Percentiles rank a stretch among this genome's conserved stretches.
phyloP scores from a whole-genome alignment of 1,284 basidiomycete species.

The Naganishia sp. region DNA sequence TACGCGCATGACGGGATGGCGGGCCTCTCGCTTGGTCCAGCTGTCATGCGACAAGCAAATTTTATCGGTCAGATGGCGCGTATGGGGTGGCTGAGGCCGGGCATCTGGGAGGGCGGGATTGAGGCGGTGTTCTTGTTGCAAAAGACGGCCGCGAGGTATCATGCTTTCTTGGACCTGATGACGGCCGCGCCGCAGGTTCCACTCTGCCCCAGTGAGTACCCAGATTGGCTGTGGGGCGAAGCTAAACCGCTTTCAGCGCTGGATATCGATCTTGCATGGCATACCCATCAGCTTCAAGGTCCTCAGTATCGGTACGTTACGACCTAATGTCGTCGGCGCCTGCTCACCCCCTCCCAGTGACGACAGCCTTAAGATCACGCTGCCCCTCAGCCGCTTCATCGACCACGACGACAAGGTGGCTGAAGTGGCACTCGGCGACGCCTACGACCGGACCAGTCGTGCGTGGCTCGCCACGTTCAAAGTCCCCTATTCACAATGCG shows the following conservation, averaged over 20 bases:
- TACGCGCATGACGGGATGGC: slow-evolving; percentile 37
- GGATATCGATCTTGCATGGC: slow-evolving; percentile 53
- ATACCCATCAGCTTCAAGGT: slow-evolving; percentile 49
- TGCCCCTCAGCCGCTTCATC: slow-evolving; percentile 29
- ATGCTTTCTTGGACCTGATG: slow-evolving; percentile 48
- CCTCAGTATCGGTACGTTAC: not conserved
- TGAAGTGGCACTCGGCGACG: slow-evolving; percentile 28
- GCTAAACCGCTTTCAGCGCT: slow-evolving; percentile 27
- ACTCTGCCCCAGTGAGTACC: slow-evolving; percentile 25
- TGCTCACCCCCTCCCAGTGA: not conserved
- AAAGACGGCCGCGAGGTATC: slow-evolving; percentile 45
- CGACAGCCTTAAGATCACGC: not conserved
- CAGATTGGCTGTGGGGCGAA: not conserved
- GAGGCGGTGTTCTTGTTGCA: slow-evolving; percentile 37
- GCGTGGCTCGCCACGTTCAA: slow-evolving; percentile 30
- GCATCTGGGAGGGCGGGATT: slow-evolving; percentile 32
- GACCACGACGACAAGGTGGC: slow-evolving; percentile 36
- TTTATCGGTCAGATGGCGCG: slow-evolving; percentile 39
- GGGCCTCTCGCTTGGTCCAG: slow-evolving; percentile 39
- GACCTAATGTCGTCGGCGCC: too few species aligned
- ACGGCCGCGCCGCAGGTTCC: slow-evolving; percentile 30
- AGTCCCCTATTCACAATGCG: slow-evolving; percentile 35
- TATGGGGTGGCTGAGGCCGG: slow-evolving; percentile 41
- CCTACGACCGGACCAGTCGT: slow-evolving; percentile 30
- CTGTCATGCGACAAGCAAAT: slow-evolving; percentile 40